These are phyloP conservation scores for Acer negundo DNA, from an alignment of 345 rosid species.

Conservation along the genomic window DNA sequence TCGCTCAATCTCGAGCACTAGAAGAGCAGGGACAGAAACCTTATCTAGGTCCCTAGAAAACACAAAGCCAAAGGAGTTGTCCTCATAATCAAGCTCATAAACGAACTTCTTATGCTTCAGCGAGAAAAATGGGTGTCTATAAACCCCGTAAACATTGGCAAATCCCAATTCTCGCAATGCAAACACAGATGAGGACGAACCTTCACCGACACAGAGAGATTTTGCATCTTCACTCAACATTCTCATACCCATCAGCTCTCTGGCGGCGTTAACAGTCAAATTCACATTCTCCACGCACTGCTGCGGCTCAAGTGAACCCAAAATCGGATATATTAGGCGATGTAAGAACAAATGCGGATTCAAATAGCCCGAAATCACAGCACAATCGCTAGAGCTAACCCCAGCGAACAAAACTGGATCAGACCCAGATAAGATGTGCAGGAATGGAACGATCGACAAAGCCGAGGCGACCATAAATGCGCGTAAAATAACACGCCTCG, in stretches of 20 bases:
- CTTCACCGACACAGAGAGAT: constrained; percentile 79
- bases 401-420: constrained; percentile 37
- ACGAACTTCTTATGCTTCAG: constrained; percentile 55
- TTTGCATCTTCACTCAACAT: constrained; percentile 48
- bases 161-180: constrained; percentile 66
- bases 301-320: constrained; percentile 43
- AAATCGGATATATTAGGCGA: constrained; percentile 46
- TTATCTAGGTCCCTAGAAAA: constrained; percentile 62
- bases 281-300: constrained; percentile 51
- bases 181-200: constrained; percentile 52
- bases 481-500: constrained; percentile 67
- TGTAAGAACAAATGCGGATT: constrained; percentile 32
- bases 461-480: constrained; percentile 49
- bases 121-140: constrained; percentile 58
- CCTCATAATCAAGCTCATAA: constrained; percentile 60
- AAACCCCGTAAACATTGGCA: constrained; percentile 46
- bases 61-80: constrained; percentile 71
- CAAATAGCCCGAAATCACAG: constrained; percentile 31
- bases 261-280: constrained; percentile 48
- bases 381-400: constrained; percentile 41
- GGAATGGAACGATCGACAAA: constrained; percentile 54
- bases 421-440: constrained; percentile 49
- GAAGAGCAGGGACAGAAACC: constrained; percentile 68
- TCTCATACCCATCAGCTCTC: constrained; percentile 54
- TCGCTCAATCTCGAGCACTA: constrained; percentile 87